phyloP scores from a whole-genome alignment of 2,329 filamentous ascomycete genomes.

The Penicillium sp. region DNA sequence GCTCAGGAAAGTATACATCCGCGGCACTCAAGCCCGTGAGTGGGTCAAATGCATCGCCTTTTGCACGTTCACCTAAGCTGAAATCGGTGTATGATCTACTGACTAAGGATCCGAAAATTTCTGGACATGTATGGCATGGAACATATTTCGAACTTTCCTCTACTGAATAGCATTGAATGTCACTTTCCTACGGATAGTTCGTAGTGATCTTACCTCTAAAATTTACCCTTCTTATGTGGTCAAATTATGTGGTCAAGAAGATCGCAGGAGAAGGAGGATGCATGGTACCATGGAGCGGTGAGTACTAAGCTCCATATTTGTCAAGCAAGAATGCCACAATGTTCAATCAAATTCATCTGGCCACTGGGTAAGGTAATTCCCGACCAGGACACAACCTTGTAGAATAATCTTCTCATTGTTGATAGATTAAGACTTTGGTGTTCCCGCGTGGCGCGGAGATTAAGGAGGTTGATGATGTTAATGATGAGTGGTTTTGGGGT shows the following conservation, averaged over 20 bases:
- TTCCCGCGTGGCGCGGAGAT: conserved; percentile 86
- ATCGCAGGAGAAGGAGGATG: neutral
- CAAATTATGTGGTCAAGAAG: neutral
- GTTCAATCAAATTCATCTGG: neutral
- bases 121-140: neutral
- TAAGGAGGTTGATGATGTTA: conserved; percentile 80
- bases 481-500: conserved; percentile 88
- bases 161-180: neutral
- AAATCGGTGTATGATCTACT: neutral
- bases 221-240: neutral
- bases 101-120: neutral
- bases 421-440: conserved; percentile 50
- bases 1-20: neutral
- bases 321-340: neutral
- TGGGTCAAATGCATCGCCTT: neutral
- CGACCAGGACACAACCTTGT: too few relatives aligned
- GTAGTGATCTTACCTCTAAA: neutral
- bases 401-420: too few relatives aligned
- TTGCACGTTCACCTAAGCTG: neutral
- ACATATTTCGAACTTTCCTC: neutral
- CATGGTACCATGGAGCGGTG: neutral
- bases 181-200: neutral
- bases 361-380: neutral
- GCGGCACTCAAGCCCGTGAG: neutral
- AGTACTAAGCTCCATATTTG: neutral